Conservation (phyloP, 371 early-diverging fungal genomes). For the Mortierella sp. region DNA sequence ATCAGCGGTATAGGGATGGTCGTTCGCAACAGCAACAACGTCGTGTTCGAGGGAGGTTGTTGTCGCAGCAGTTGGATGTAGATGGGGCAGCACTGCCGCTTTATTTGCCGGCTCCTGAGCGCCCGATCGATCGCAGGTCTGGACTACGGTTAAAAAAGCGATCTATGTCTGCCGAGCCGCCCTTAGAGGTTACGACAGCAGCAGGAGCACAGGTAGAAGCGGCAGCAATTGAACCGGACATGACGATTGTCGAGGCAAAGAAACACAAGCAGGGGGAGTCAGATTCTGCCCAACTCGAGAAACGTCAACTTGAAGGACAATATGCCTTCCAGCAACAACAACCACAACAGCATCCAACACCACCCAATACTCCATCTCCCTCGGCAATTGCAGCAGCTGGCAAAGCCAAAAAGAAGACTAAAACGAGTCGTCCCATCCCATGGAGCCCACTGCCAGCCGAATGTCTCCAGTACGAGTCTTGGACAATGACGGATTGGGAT, state of each 20-base stretch:
- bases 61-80: slow-evolving; percentile 6
- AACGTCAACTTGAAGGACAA: slow-evolving; percentile 8
- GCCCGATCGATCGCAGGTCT: slow-evolving; percentile 1
- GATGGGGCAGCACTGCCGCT: slow-evolving; percentile 28
- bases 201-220: slow-evolving; percentile 3
- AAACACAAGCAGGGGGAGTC: neutral
- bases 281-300: neutral
- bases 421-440: neutral
- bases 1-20: neutral
- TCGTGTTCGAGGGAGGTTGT: slow-evolving; percentile 13
- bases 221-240: neutral
- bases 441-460: slow-evolving; percentile 63
- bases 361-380: neutral
- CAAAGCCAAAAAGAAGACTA: neutral
- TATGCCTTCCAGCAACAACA: slow-evolving; percentile 3
- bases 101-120: slow-evolving; percentile 15
- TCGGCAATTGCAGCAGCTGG: neutral
- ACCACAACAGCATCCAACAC: slow-evolving; percentile 7
- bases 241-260: neutral
- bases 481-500: slow-evolving; percentile 64
- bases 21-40: slow-evolving; percentile 4
- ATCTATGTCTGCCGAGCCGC: neutral
- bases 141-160: slow-evolving; percentile 13
- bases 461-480: slow-evolving; percentile 69
- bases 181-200: neutral